Evolutionary conservation across 768 basidiomycete species (phyloP).

Genomic region (Collybia nuda): DNA sequence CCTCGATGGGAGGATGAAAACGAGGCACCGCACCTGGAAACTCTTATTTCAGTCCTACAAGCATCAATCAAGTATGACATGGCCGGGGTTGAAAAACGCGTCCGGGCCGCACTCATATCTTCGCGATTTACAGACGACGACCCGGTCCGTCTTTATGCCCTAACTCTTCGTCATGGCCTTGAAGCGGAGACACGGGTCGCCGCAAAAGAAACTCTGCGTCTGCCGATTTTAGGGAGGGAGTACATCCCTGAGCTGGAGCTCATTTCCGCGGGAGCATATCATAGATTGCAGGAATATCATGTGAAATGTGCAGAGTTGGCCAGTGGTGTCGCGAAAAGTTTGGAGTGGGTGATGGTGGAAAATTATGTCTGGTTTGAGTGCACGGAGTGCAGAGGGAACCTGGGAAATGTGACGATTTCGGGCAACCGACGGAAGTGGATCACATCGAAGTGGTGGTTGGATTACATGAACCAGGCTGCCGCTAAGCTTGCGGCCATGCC

Average conservation of each 20-base stretch:
- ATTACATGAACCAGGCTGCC: conserved; percentile 16
- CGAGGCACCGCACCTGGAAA: conserved; percentile 3
- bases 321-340: conserved; percentile 7
- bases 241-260: conserved; percentile 29
- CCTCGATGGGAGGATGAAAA: not conserved
- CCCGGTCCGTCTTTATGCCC: conserved; percentile 17
- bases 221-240: conserved; percentile 12
- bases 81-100: conserved; percentile 14
- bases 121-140: conserved; percentile 12
- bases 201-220: conserved; percentile 15
- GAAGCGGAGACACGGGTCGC: conserved; percentile 13
- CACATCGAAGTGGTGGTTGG: conserved; percentile 18
- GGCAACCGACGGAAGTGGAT: conserved; percentile 11
- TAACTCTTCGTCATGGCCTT: conserved; percentile 12
- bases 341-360: conserved; percentile 17
- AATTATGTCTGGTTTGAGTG: conserved; percentile 16
- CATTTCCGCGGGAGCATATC: conserved; percentile 25
- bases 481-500: conserved; percentile 14
- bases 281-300: conserved; percentile 30
- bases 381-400: conserved; percentile 9
- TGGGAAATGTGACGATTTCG: conserved; percentile 8
- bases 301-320: conserved; percentile 20
- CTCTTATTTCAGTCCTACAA: conserved; percentile 10
- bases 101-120: conserved; percentile 11
- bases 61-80: conserved; percentile 24